phyloP scores from a whole-genome alignment of 2,329 filamentous ascomycete species.

The Beauveria sp. region DNA sequence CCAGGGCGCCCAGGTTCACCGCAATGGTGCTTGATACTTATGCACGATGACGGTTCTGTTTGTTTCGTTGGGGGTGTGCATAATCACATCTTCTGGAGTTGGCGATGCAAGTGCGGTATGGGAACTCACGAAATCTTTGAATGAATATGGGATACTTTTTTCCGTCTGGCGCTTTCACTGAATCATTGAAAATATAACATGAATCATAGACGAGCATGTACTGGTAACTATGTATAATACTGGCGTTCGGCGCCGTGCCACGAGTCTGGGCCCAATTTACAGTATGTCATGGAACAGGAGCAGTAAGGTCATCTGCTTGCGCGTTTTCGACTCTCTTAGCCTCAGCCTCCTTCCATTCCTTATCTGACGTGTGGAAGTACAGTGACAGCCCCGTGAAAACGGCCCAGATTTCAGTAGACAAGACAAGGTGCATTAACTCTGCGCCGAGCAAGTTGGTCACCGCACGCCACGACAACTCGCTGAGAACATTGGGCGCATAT shows the following conservation, averaged over 20 bases:
- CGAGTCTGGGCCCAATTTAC: neutral
- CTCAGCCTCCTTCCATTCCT: slow-evolving; percentile 34
- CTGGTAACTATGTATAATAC: neutral
- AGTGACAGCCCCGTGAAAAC: slow-evolving; percentile 30
- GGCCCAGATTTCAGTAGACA: slow-evolving; percentile 40
- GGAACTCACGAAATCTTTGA: slow-evolving; percentile 1
- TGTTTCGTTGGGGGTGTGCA: neutral
- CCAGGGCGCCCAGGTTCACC: slow-evolving; percentile 66
- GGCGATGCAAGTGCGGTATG: neutral
- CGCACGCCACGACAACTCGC: slow-evolving; percentile 31
- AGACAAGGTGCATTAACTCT: slow-evolving; percentile 37
- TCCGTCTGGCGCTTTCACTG: neutral
- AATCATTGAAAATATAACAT: neutral
- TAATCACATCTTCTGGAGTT: slow-evolving; percentile 8
- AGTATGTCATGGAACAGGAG: neutral
- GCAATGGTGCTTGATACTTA: slow-evolving; percentile 55
- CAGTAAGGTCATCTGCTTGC: neutral
- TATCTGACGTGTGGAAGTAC: slow-evolving; percentile 34
- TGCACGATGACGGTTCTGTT: neutral
- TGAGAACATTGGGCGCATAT: slow-evolving; percentile 27
- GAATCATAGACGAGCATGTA: neutral
- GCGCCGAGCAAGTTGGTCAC: slow-evolving; percentile 38
- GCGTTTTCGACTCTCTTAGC: slow-evolving; percentile 6
- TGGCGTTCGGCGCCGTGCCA: neutral
- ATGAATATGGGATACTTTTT: neutral